Conservation (phyloP, 441 rosid genomes). For the Mallotus repandus region DNA sequence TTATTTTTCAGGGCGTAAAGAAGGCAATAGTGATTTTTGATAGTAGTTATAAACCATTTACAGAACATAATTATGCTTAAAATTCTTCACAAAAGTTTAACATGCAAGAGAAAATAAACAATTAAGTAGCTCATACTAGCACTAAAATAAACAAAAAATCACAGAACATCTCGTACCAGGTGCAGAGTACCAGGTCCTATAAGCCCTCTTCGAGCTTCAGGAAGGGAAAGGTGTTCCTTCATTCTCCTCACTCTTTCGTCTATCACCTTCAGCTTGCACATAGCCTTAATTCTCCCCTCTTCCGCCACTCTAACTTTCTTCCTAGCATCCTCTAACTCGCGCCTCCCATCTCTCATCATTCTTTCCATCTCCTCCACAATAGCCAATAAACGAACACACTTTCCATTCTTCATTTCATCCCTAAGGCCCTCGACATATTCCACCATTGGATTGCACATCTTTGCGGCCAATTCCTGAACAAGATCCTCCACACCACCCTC, state of each 20-base stretch:
- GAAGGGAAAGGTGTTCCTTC: slow-evolving; percentile 32
- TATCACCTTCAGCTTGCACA: slow-evolving; percentile 39
- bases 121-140: too few species aligned
- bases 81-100: not conserved
- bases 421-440: slow-evolving; percentile 45
- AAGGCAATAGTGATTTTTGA: not conserved
- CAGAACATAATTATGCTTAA: not conserved
- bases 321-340: slow-evolving; percentile 54
- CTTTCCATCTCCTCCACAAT: slow-evolving; percentile 40
- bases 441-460: slow-evolving; percentile 60
- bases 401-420: slow-evolving; percentile 52
- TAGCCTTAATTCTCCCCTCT: slow-evolving; percentile 39
- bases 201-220: slow-evolving; percentile 26
- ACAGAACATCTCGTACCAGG: slow-evolving; percentile 31
- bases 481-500: slow-evolving; percentile 48
- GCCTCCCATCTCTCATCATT: slow-evolving; percentile 36
- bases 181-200: slow-evolving; percentile 15
- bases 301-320: slow-evolving; percentile 45
- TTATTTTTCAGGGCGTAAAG: not conserved
- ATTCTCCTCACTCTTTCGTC: slow-evolving; percentile 43
- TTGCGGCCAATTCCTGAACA: slow-evolving; percentile 40
- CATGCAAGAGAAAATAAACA: not conserved
- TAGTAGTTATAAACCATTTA: not conserved
- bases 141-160: too few species aligned
- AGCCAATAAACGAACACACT: slow-evolving; percentile 32